These are phyloP conservation scores for Metschnikowia lachancei DNA, from an alignment of 805 yeast species.

Conservation along the genomic window DNA sequence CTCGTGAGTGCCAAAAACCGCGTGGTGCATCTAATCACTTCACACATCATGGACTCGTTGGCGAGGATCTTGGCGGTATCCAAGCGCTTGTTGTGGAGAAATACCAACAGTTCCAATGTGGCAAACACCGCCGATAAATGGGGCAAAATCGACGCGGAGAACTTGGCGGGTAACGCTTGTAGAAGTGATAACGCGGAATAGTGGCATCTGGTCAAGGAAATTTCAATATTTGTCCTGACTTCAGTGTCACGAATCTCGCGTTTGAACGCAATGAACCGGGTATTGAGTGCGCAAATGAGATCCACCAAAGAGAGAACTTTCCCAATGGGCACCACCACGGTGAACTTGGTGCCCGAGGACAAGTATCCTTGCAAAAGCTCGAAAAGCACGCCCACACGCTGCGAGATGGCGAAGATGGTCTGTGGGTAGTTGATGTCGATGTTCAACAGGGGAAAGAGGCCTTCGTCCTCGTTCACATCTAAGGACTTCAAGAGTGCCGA, in stretches of 20 bases:
- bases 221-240: conserved; percentile 43
- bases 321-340: conserved; percentile 65
- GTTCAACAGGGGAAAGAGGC: conserved; percentile 45
- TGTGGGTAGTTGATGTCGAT: conserved; percentile 59
- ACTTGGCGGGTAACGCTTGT: conserved; percentile 31
- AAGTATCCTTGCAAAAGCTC: conserved; percentile 38
- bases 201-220: conserved; percentile 47
- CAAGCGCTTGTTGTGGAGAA: conserved; percentile 42
- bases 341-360: conserved; percentile 52
- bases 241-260: conserved; percentile 57
- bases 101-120: conserved; percentile 56
- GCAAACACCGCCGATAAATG: conserved; percentile 51
- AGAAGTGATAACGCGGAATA: conserved; percentile 44
- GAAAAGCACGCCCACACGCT: conserved; percentile 48
- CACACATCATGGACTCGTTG: conserved; percentile 43
- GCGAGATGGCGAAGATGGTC: conserved; percentile 50
- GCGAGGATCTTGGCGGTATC: conserved; percentile 31
- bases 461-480: conserved; percentile 17
- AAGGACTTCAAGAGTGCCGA: conserved; percentile 38
- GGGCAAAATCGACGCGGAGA: conserved; percentile 42
- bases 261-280: conserved; percentile 53
- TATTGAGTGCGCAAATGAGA: conserved; percentile 52
- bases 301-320: conserved; percentile 50
- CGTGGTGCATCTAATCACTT: conserved; percentile 29
- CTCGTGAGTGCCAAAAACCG: conserved; percentile 34